Evolutionary conservation across 2,329 filamentous ascomycete genomes (phyloP).

Genomic region (Aureobasidium sp.): DNA sequence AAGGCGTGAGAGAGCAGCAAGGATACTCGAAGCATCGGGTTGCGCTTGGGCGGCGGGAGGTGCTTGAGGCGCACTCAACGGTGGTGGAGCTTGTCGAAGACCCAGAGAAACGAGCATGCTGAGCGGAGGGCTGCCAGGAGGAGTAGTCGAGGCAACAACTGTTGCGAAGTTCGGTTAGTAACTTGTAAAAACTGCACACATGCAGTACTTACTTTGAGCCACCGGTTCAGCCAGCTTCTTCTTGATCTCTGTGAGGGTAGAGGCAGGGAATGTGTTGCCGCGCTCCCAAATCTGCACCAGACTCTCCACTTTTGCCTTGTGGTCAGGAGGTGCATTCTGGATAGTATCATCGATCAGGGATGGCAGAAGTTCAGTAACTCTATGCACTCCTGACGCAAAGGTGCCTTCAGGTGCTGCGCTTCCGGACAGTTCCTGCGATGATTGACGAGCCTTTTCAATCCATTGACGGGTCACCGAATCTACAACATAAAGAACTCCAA

Average conservation of each 20-base stretch:
- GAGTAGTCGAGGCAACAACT: conserved; percentile 20
- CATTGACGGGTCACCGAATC: conserved; percentile 99
- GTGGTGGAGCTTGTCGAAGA: neutral
- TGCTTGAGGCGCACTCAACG: conserved; percentile 12
- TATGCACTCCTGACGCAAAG: conserved; percentile 88
- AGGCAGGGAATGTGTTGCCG: conserved; percentile 75
- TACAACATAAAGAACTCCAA: conserved; percentile 99
- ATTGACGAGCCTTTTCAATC: conserved; percentile 87
- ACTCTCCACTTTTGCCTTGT: conserved; percentile 98
- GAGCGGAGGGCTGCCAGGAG: conserved; percentile 23
- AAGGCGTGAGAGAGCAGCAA: conserved; percentile 26
- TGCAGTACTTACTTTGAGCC: conserved; percentile 24
- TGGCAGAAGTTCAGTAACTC: conserved; percentile 91
- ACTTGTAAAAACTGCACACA: neutral
- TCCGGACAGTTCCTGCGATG: conserved; percentile 68
- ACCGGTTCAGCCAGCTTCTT: conserved; percentile 59
- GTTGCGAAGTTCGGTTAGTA: neutral
- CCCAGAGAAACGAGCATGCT: conserved; percentile 19
- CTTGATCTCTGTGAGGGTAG: conserved; percentile 77
- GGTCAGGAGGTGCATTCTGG: conserved; percentile 76
- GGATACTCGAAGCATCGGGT: conserved; percentile 26
- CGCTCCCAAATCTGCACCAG: conserved; percentile 98
- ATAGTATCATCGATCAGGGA: conserved; percentile 93
- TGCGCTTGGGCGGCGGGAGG: conserved; percentile 15
- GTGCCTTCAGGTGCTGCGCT: conserved; percentile 80